These are phyloP conservation scores for Leccinum pseudoinsigne DNA, from an alignment of 1,284 basidiomycete genomes.

Conservation along the genomic window DNA sequence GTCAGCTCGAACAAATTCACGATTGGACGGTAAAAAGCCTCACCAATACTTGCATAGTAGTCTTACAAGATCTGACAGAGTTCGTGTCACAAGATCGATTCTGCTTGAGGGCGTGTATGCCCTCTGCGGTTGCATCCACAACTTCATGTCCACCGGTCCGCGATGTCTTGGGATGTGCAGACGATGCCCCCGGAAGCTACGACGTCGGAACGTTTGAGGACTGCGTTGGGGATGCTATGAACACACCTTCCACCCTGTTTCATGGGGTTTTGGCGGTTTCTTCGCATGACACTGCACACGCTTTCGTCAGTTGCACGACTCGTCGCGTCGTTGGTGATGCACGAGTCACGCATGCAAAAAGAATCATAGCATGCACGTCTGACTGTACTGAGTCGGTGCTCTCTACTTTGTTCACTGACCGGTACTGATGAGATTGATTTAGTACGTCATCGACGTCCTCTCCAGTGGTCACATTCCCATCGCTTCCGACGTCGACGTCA, in stretches of 20 bases:
- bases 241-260: constrained; percentile 61
- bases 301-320: constrained; percentile 53
- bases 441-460: constrained; percentile 1
- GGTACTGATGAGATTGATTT: background rate
- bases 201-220: constrained; percentile 55
- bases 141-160: constrained; percentile 66
- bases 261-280: constrained; percentile 65
- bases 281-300: constrained; percentile 54
- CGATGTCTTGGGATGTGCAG: constrained; percentile 57
- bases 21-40: constrained; percentile 61
- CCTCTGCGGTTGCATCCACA: constrained; percentile 53
- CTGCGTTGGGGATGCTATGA: constrained; percentile 54
- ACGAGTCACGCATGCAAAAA: constrained; percentile 32
- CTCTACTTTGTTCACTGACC: constrained; percentile 8
- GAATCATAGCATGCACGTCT: constrained; percentile 17
- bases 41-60: constrained; percentile 1
- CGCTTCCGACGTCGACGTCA: background rate
- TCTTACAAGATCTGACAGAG: constrained; percentile 39
- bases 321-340: constrained; percentile 45
- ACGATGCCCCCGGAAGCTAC: constrained; percentile 72
- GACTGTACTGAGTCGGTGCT: constrained; percentile 13
- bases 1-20: constrained; percentile 53
- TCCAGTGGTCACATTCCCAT: constrained; percentile 10
- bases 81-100: constrained; percentile 61
- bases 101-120: constrained; percentile 75